phyloP scores from a whole-genome alignment of 305 asterid genomes.

The Solanum aculeatissimum region DNA sequence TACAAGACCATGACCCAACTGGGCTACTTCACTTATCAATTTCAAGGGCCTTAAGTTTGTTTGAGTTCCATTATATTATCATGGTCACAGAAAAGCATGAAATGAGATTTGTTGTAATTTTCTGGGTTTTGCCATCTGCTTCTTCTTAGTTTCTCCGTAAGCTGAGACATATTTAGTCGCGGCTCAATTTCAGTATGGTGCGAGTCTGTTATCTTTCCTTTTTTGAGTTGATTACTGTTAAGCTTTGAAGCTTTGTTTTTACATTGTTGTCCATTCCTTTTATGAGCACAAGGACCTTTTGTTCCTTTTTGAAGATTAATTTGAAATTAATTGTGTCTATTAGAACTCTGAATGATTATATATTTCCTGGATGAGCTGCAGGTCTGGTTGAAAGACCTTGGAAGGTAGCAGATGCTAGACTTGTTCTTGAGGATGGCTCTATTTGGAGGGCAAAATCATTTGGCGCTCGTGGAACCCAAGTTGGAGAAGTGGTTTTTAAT shows the following conservation, averaged over 20 bases:
- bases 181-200: background rate
- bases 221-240: background rate
- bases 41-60: background rate
- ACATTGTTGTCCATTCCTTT: background rate
- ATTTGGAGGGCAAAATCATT: constrained; percentile 93
- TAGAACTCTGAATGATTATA: background rate
- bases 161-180: background rate
- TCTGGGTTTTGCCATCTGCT: background rate
- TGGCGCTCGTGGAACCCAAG: constrained; percentile 97
- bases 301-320: background rate
- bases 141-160: background rate
- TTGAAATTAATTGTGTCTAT: background rate
- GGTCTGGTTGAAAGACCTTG: constrained; percentile 65
- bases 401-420: constrained; percentile 94
- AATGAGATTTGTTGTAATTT: background rate
- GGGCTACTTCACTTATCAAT: background rate
- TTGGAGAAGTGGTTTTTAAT: constrained; percentile 96
- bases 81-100: background rate
- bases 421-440: constrained; percentile 93
- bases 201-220: background rate
- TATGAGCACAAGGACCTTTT: background rate
- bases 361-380: constrained; percentile 1
- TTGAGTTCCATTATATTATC: background rate
- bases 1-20: background rate
- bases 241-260: no score